These are phyloP conservation scores for Mediolabrus comicus DNA, from an alignment of 108 stramenopile species.

Conservation along the genomic window DNA sequence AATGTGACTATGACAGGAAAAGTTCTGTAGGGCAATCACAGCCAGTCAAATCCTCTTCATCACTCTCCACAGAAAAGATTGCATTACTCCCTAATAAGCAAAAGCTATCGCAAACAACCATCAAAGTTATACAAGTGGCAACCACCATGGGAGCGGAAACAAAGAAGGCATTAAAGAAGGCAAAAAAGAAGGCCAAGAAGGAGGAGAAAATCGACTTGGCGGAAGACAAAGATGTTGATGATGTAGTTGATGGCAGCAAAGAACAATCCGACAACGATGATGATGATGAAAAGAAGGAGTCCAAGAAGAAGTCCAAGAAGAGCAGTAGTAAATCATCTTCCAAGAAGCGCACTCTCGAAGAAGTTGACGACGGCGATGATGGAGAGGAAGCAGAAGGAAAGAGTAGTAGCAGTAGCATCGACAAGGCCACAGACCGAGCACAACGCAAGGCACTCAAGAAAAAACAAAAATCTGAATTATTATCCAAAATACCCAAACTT, in stretches of 20 bases:
- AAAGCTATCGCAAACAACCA: too few species aligned
- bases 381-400: neutral
- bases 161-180: conserved; percentile 13
- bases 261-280: neutral
- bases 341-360: neutral
- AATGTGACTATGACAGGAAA: too few species aligned
- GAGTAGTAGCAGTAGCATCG: neutral
- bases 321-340: conserved; percentile 2
- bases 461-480: conserved; percentile 3
- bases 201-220: neutral
- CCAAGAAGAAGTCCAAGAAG: neutral
- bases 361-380: neutral
- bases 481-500: conserved; percentile 30
- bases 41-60: too few species aligned
- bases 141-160: neutral
- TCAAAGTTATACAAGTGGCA: too few species aligned
- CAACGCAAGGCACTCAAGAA: conserved; percentile 27
- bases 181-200: conserved; percentile 5
- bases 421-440: conserved; percentile 3
- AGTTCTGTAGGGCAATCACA: too few species aligned
- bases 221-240: neutral
- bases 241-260: neutral
- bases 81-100: too few species aligned
- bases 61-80: too few species aligned
- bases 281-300: neutral